Base-by-base conservation (phyloP, 371 early-diverging fungal genomes). In the Zychaea mexicana region DNA sequence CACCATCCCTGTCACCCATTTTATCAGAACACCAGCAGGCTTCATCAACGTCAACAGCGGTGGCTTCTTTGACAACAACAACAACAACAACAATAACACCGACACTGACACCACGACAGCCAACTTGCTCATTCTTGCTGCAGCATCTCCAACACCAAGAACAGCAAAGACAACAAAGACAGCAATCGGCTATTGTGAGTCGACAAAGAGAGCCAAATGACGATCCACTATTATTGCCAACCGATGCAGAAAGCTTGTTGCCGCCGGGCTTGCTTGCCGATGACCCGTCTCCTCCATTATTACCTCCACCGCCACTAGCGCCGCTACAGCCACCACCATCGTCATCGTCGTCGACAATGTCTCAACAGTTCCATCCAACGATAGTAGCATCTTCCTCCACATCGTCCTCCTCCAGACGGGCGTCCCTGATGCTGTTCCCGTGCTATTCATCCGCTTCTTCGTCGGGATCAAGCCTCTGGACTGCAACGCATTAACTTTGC, bases 241-340 rank as follows among this genome's bases (percentile, higher is more conserved):
- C 61, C 21, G 70, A 72, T 52, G 70, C 78, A 6, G 78, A 78
- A 57, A 68, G 67, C 24, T 49, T 78, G 55, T 62, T 78, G 31
- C 78, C 78, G 31, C 73, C 72, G 42, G 66, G 70, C 52, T 64
- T 78, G 7, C 56, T 78, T 15, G 45, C 74, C 8, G 70, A 68
- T 32, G 65, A 62, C 21, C 71, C 71, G 2, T 57, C 64, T 52
- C 22, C 53, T 5, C 30, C 55, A 38, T n/a, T 27, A 3, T 31
- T 27, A 47, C 28, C 31, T 33, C 47, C n/a, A 19, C 57, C 27
- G 2, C 64, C 22, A 39, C 13, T 21, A 39, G n/a, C 31, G 5
- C 3, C 36, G 4, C 26, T 55, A 27, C 52, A 52, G 24, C 1
- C 1, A 3, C 42, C 13, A 42, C 42, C 7, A 12, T 42, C 42